Evolutionary conservation across 768 basidiomycete genomes (phyloP), one percentile per base, ranked within the genome.

Genomic region (Hypholoma fasciculare): DNA sequence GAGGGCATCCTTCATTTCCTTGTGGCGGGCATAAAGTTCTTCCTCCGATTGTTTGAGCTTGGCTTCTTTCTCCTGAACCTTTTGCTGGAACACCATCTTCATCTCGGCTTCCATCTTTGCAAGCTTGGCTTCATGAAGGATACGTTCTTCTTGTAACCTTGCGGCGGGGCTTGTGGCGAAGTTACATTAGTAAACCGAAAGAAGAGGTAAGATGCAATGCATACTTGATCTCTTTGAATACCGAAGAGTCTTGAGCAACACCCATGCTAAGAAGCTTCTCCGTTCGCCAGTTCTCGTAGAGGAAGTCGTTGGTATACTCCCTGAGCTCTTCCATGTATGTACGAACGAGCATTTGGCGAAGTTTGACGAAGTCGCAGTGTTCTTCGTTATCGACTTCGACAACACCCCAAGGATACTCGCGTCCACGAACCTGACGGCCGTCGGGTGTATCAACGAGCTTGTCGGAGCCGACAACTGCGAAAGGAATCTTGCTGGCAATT

Each of bases 1-100:
- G 65, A 98, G 78, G 16, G 96, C 91, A 65, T 99, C 97, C 80
- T 98, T 99, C 97, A 99, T 98, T 75, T 99, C 97, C 74, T 94
- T 90, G 82, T 99, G 97, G 59, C 96, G 88, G 58, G 96, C 91
- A 71, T 99, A 99, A 16, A 99, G 85, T 79, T 98, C 97, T 78
- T 98, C 97, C 76, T 99, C 97, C 53, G 91, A 94, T 75, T 98
- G 97, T 80, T 98, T 98, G 72, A 99, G 83, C 77, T 98, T 98
- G 63, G 94, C 86, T 73, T 99, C 97, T 82, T 99, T 98, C 74
- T 99, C 97, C 72, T 95, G 94, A 55, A 99, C 97, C 75, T 99
- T 99, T 77, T 98, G 97, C 72, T 96, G 95, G 94, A 99, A 99
- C 67, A 99, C 97, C 93, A 96, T 94, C 87, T 98, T 98, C 97